A percentile compares a stretch with the other conserved stretches of the same genome.
phyloP scores from a whole-genome alignment of 2,329 filamentous ascomycete genomes.

The Epichloe baconii region DNA sequence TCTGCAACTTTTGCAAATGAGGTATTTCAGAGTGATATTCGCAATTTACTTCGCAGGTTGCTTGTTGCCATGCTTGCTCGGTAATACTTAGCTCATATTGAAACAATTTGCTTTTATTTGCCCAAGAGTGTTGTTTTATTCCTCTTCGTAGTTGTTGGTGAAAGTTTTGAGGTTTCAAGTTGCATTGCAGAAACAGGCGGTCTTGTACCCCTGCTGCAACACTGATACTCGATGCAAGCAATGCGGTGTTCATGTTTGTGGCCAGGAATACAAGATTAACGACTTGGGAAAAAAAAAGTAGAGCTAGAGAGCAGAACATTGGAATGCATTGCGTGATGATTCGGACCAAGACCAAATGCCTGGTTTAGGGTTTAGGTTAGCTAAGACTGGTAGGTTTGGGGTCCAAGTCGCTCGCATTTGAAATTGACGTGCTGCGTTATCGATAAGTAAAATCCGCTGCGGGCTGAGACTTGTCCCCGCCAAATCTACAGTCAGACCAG shows the following conservation, averaged over 20 bases:
- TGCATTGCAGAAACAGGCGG: too few species aligned
- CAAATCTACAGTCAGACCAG: background rate
- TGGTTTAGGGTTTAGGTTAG: too few species aligned
- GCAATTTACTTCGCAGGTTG: background rate
- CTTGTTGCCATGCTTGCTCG: background rate
- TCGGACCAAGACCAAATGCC: too few species aligned
- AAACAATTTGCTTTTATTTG: background rate
- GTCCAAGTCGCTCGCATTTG: background rate
- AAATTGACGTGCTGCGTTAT: slow-evolving; percentile 2
- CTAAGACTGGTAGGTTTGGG: background rate
- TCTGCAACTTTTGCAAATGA: background rate
- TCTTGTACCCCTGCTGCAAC: too few species aligned
- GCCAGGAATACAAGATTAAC: too few species aligned
- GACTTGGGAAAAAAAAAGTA: too few species aligned
- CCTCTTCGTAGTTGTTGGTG: background rate
- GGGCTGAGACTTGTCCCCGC: background rate
- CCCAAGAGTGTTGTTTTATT: background rate
- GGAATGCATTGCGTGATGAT: background rate
- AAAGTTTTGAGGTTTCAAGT: too few species aligned
- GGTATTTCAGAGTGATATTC: background rate
- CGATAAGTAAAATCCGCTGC: slow-evolving; percentile 2
- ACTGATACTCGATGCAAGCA: background rate
- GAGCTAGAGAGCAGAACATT: background rate
- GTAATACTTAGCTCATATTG: background rate
- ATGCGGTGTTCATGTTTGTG: background rate